Base-by-base conservation (phyloP, 306 rosid genomes). In the Cucurbita moschata region DNA sequence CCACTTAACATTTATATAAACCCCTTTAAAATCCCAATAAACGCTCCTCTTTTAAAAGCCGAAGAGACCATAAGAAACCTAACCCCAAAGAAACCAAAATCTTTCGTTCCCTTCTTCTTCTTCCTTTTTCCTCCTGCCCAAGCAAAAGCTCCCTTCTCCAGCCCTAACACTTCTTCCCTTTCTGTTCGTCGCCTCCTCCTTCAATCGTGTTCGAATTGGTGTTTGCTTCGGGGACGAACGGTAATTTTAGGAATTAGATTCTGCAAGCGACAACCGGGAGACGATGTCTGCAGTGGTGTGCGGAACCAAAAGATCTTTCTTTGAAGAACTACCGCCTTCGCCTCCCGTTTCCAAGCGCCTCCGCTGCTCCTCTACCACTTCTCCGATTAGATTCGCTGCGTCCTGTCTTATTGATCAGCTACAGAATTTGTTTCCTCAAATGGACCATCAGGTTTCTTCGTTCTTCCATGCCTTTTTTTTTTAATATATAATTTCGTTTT, bases 251-350 rank as follows among this genome's bases (percentile, higher is more conserved):
- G 73, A 21, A 40, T 37, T 35, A 39, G 71, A 68, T 26, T 56
- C 60, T 50, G 68, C 39, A 54, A n/a, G 56, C 76, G 58, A 66
- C 57, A 49, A 56, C 42, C 69, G 61, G 47, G 73, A 68, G 85
- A 88, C 83, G 81, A 91, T 94, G 99, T 94, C 96, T 89, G 97
- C 97, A 80, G 96, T 92, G 19, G 99, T 94, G 88, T 89, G 99
- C 75, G 99, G 99, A 80, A 86, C 89, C 87, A 94, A 94, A 89
- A 87, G 97, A 86, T 86, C 96, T 77, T 94, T 91, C 85, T 91
- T 94, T 38, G 99, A 94, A 85, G 99, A 94, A 35, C 92, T 91
- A 69, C 99, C 95, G 60, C 88, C 96, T 13, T 91, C 97, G 18
- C 97, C 97, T 30, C 95, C 97, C 3, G 82, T 94, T 0, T 56